phyloP scores from a whole-genome alignment of 306 rosid species.

The Fragaria nilgerrensis region DNA sequence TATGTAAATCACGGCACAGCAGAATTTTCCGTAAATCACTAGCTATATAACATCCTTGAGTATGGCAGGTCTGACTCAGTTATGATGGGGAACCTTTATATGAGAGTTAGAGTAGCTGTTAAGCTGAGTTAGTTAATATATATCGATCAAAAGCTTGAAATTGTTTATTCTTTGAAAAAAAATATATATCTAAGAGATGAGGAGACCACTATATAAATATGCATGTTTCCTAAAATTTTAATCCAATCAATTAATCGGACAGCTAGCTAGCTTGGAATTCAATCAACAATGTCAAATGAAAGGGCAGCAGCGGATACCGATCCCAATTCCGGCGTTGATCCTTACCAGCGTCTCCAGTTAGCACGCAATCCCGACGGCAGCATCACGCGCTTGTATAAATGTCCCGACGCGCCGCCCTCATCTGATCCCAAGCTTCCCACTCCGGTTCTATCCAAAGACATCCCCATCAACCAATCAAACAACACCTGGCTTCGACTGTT shows the following conservation, averaged over 20 bases:
- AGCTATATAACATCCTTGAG: too few relatives aligned
- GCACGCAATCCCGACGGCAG: constrained; percentile 38
- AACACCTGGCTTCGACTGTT: constrained; percentile 37
- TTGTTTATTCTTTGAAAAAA: too few relatives aligned
- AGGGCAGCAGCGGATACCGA: background rate
- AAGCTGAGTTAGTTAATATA: background rate
- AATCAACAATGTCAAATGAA: background rate
- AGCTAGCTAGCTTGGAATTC: background rate
- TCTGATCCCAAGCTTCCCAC: constrained; percentile 29
- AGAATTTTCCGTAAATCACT: too few relatives aligned
- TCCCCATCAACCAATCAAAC: constrained; percentile 36
- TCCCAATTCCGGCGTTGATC: constrained; percentile 20
- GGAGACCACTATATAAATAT: background rate
- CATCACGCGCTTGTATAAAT: constrained; percentile 26
- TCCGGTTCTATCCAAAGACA: constrained; percentile 42
- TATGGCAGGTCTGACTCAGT: background rate
- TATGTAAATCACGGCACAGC: too few relatives aligned
- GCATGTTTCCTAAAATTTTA: background rate
- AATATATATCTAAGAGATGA: background rate
- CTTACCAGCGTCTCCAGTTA: constrained; percentile 37
- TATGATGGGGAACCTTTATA: background rate
- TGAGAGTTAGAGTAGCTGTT: background rate
- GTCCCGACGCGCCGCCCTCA: constrained; percentile 33
- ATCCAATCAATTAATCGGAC: background rate
- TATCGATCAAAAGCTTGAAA: background rate